Evolutionary conservation across 768 basidiomycete genomes (phyloP), one percentile per base, ranked within the genome.

Genomic region (Leccinum arenicola): DNA sequence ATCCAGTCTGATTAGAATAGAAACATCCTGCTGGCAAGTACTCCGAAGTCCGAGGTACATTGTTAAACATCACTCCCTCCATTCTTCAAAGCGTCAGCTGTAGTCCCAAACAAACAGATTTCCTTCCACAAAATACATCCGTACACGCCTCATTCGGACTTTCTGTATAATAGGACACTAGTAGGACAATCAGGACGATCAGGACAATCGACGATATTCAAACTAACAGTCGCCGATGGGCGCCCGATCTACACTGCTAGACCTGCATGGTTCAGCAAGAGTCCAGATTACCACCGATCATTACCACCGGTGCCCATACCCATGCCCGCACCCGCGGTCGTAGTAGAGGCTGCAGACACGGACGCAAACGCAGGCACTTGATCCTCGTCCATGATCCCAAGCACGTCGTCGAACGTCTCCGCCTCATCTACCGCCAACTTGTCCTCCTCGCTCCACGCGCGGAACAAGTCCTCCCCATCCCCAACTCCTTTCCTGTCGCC

Each of bases 331-430:
- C 40, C 40, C 10, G n/a, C 10, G 40, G 17, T n/a, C 10, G 40
- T 2, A 43, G 40, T 19, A 7, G 38, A 40, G 3, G 45, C 35
- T 12, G 27, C 53, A 58, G 61, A n/a, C 2, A 14, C 55, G n/a
- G 47, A 8, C 5, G 12, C 48, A 14, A 62, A 59, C 4, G 50
- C 50, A 21, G 66, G 60, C 45, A 69, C 50, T 55, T 73, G 73
- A 33, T 74, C 72, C 61, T 73, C 70, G 27, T 74, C 72, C 60
- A 73, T 63, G 7, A 72, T 66, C 40, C 72, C 70, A 38, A 73
- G 63, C 29, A 73, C 72, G 19, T 75, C 72, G 4, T 73, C 73
- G 35, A 73, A 73, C 55, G 61, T 57, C 51, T 73, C 72, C 5
- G 62, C 73, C 40, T 73, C 73, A 3, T 73, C 72, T 15, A 74